phyloP scores from a whole-genome alignment of 805 yeast species.

The Hanseniaspora nectarophila region DNA sequence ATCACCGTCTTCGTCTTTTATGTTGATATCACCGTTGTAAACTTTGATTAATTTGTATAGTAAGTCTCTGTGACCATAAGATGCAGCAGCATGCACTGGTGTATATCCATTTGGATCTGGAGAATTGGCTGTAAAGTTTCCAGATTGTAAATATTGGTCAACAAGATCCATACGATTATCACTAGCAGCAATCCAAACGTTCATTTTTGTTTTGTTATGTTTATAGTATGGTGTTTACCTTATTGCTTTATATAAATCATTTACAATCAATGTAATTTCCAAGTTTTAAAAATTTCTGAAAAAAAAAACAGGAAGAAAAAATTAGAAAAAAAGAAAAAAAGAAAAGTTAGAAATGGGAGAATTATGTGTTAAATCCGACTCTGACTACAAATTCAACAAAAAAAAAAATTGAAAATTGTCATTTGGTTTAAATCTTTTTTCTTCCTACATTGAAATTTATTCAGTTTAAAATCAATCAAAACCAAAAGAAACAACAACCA shows the following conservation, averaged over 20 bases:
- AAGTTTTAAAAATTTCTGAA: too few species aligned
- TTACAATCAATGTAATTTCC: too few species aligned
- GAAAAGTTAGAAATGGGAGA: not conserved
- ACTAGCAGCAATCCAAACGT: constrained; percentile 92
- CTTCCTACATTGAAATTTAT: not conserved
- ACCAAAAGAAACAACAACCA: not conserved
- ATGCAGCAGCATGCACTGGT: constrained; percentile 93
- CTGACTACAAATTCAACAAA: too few species aligned
- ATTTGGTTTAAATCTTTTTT: not conserved
- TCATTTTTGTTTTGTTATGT: too few species aligned
- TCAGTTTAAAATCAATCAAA: not conserved
- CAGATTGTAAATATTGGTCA: constrained; percentile 39
- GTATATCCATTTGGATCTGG: constrained; percentile 92
- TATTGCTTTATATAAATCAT: too few species aligned
- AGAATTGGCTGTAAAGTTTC: constrained; percentile 50
- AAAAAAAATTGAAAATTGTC: not conserved
- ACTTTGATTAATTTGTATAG: constrained; percentile 28
- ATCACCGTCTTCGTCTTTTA: constrained; percentile 82
- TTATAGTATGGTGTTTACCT: too few species aligned
- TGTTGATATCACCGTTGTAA: constrained; percentile 70
- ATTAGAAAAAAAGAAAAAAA: not conserved
- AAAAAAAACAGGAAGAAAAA: not conserved
- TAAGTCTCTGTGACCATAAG: constrained; percentile 71
- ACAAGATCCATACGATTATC: constrained; percentile 61
- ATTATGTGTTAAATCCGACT: not conserved